Evolutionary conservation across 1,284 basidiomycete genomes (phyloP).

Genomic region (Marasmius tenuissimus): DNA sequence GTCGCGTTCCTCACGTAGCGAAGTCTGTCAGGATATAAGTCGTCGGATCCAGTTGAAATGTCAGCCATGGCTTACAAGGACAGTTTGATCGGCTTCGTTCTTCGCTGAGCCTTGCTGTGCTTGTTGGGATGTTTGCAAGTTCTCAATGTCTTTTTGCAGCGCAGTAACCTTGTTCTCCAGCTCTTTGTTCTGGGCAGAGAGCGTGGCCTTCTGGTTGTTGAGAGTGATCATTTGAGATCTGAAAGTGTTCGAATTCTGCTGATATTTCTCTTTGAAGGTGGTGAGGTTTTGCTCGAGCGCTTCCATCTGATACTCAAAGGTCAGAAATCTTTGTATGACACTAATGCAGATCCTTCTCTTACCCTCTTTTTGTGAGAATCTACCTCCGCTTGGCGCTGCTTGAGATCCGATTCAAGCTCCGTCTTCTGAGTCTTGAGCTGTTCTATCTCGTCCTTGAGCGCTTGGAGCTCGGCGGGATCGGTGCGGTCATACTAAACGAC

Average conservation of each 20-base stretch:
- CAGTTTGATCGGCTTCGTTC: conserved; percentile 30
- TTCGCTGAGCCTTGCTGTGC: conserved; percentile 9
- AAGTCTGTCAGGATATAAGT: conserved; percentile 35
- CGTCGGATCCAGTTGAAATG: neutral
- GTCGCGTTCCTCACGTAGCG: conserved; percentile 61
- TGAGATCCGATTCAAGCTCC: conserved; percentile 35
- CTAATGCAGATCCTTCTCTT: conserved; percentile 14
- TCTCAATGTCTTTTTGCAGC: conserved; percentile 36
- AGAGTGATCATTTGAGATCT: conserved; percentile 32
- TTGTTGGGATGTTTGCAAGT: conserved; percentile 35
- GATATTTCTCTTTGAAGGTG: conserved; percentile 33
- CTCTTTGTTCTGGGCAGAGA: conserved; percentile 35
- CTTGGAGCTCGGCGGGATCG: conserved; percentile 85
- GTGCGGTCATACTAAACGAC: conserved; percentile 76
- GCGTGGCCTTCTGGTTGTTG: conserved; percentile 30
- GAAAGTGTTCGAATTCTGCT: conserved; percentile 29
- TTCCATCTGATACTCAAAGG: conserved; percentile 22
- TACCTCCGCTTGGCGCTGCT: conserved; percentile 39
- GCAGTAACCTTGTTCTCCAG: conserved; percentile 34
- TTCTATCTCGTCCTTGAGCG: conserved; percentile 73
- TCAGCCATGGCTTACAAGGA: conserved; percentile 11
- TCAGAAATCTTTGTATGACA: neutral
- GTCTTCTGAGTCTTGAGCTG: conserved; percentile 47
- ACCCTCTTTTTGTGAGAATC: conserved; percentile 22
- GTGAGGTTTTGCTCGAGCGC: conserved; percentile 34